Conservation (phyloP, 176 grass and related monocot genomes). For the Ensete ventricosum region DNA sequence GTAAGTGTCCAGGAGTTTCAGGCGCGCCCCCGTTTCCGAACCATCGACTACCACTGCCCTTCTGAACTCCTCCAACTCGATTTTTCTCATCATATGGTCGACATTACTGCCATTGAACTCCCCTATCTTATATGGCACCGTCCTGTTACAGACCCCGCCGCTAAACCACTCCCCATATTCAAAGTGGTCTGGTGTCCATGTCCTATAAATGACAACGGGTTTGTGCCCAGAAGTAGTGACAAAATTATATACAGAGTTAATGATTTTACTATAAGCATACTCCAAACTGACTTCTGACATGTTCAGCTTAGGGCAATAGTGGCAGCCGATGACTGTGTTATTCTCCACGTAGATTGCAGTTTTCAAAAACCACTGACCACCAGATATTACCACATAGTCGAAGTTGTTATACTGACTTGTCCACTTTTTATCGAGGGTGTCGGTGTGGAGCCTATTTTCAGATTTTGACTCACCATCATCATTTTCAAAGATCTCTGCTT, state of each 20-base stretch:
- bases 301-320: constrained; percentile 51
- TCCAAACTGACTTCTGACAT: constrained; percentile 40
- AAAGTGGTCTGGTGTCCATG: constrained; percentile 74
- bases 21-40: not conserved
- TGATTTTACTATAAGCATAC: constrained; percentile 33
- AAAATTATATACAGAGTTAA: constrained; percentile 43
- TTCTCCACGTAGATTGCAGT: constrained; percentile 68
- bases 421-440: constrained; percentile 56
- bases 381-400: constrained; percentile 69
- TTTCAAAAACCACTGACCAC: constrained; percentile 86
- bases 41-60: constrained; percentile 5
- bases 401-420: constrained; percentile 47
- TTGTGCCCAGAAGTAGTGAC: constrained; percentile 45
- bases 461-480: constrained; percentile 58
- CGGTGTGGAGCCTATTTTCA: constrained; percentile 53
- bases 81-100: constrained; percentile 49
- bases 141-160: constrained; percentile 61
- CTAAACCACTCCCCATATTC: constrained; percentile 70
- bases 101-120: constrained; percentile 26
- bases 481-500: constrained; percentile 81
- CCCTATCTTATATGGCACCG: constrained; percentile 40
- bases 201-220: constrained; percentile 57
- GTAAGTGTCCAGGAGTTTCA: constrained; percentile 68
- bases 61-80: constrained; percentile 64
- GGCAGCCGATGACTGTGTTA: constrained; percentile 38